Percentiles rank a stretch among this genome's conserved stretches.
These are phyloP conservation scores for Floccularia luteovirens DNA, from an alignment of 768 basidiomycete species.

Conservation along the genomic window DNA sequence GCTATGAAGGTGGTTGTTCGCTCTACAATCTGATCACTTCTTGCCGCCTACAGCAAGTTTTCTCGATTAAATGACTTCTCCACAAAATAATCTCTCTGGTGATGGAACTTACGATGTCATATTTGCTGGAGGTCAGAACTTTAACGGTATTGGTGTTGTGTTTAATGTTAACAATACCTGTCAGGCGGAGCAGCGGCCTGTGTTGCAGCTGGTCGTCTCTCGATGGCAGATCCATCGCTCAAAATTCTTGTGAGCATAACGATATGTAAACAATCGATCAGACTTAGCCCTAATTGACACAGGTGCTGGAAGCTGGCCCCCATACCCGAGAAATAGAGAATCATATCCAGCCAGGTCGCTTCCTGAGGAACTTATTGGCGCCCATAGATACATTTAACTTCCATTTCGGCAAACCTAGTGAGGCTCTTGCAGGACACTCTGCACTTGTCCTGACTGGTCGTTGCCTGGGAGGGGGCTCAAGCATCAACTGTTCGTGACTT, in stretches of 20 bases:
- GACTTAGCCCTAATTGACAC: neutral
- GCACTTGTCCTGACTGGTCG: constrained; percentile 36
- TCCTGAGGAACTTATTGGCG: constrained; percentile 29
- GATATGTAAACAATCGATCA: neutral
- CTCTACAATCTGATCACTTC: too few species aligned
- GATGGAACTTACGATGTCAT: constrained; percentile 35
- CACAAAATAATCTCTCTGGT: neutral
- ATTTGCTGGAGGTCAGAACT: constrained; percentile 44
- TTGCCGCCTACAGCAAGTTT: too few species aligned
- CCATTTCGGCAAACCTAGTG: constrained; percentile 34
- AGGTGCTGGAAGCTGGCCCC: constrained; percentile 53
- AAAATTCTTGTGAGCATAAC: constrained; percentile 40
- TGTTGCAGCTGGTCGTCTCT: constrained; percentile 46
- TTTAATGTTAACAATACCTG: neutral
- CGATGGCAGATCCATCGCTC: constrained; percentile 41
- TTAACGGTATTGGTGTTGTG: constrained; percentile 2
- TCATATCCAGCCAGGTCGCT: constrained; percentile 51
- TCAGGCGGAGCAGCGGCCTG: constrained; percentile 49
- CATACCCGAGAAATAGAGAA: constrained; percentile 34
- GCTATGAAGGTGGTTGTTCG: too few species aligned
- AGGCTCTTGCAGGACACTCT: constrained; percentile 33
- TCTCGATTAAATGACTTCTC: neutral
- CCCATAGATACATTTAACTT: constrained; percentile 34
- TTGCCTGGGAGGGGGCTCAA: constrained; percentile 55
- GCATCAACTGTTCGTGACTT: constrained; percentile 40